Conservation (phyloP, 2,329 filamentous ascomycete species). For the Penicillium occitanis region DNA sequence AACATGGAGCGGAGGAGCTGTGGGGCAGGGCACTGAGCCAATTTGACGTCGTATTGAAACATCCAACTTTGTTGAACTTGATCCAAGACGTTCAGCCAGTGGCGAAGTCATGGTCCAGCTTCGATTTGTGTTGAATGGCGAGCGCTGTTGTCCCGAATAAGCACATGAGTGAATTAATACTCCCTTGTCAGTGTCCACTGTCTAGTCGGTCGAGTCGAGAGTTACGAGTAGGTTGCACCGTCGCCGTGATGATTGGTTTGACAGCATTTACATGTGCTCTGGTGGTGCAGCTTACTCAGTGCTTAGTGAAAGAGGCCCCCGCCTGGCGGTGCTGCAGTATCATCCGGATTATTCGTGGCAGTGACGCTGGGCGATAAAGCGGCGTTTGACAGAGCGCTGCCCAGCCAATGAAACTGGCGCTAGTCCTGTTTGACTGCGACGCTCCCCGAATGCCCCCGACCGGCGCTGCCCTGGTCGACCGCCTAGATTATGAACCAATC, state of each 20-base stretch:
- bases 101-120: constrained; percentile 1
- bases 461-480: not conserved
- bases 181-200: not conserved
- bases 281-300: not conserved
- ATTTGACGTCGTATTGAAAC: constrained; percentile 12
- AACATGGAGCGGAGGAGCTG: not conserved
- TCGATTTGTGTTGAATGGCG: not conserved
- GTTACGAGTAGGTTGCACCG: not conserved
- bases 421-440: constrained; percentile 10
- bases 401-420: constrained; percentile 2
- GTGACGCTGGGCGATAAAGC: constrained; percentile 8
- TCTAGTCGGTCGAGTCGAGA: not conserved
- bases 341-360: not conserved
- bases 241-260: not conserved
- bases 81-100: not conserved
- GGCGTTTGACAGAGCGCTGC: not conserved
- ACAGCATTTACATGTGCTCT: not conserved
- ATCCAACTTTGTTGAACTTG: not conserved
- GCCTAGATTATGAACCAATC: not conserved
- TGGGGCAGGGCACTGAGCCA: constrained; percentile 4
- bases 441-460: constrained; percentile 16
- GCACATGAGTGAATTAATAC: constrained; percentile 8
- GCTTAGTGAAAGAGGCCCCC: not conserved
- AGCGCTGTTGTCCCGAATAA: constrained; percentile 1
- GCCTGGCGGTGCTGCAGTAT: constrained; percentile 18